These are phyloP conservation scores for Tephrocybe sp. DNA, from an alignment of 768 basidiomycete species.

Conservation along the genomic window DNA sequence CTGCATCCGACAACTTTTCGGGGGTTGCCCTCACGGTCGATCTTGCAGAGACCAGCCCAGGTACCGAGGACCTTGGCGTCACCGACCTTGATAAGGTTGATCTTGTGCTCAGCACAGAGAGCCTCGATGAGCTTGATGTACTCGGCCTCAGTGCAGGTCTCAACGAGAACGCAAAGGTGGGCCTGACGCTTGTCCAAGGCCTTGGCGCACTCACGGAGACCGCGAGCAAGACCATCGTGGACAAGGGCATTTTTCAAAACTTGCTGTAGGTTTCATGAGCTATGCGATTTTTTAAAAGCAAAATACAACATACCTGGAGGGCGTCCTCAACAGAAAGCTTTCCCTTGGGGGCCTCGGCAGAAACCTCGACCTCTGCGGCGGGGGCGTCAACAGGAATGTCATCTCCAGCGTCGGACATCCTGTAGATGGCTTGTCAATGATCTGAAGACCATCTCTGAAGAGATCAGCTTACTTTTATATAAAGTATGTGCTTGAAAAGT, in stretches of 20 bases:
- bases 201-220: slow-evolving; percentile 97
- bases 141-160: slow-evolving; percentile 98
- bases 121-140: slow-evolving; percentile 99
- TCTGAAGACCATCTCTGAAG: not conserved
- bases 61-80: slow-evolving; percentile 97
- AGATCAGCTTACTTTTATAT: slow-evolving; percentile 36
- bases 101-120: slow-evolving; percentile 98
- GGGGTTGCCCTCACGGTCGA: slow-evolving; percentile 98
- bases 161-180: slow-evolving; percentile 97
- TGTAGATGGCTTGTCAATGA: slow-evolving; percentile 21
- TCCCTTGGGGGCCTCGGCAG: slow-evolving; percentile 89
- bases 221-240: slow-evolving; percentile 97
- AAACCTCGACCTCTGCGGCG: slow-evolving; percentile 75
- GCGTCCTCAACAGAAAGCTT: slow-evolving; percentile 96
- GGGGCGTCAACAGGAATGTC: slow-evolving; percentile 77
- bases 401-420: slow-evolving; percentile 99
- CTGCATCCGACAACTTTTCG: slow-evolving; percentile 93
- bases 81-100: slow-evolving; percentile 98
- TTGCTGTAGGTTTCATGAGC: slow-evolving; percentile 54
- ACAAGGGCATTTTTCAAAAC: slow-evolving; percentile 98
- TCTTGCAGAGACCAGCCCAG: slow-evolving; percentile 99
- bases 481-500: slow-evolving; percentile 27
- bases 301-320: slow-evolving; percentile 59
- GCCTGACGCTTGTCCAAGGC: slow-evolving; percentile 98
- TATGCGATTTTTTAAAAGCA: not conserved